These are phyloP conservation scores for Hondaea fermentalgiana DNA, from an alignment of 108 stramenopile species.

Conservation along the genomic window DNA sequence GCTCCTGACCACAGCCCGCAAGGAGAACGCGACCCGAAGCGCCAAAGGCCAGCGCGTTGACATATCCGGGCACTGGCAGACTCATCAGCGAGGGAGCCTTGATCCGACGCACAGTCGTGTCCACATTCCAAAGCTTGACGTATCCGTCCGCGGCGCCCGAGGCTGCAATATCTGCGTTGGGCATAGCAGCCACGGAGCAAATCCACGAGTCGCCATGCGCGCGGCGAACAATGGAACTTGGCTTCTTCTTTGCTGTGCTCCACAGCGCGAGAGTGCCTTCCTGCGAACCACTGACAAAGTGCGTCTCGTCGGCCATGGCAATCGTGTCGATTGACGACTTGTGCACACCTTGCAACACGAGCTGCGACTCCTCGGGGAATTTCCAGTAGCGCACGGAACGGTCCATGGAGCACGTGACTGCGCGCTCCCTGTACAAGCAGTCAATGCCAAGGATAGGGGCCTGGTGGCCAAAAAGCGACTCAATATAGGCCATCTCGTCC, in stretches of 20 bases:
- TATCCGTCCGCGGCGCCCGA: slow-evolving; percentile 6
- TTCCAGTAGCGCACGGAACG: slow-evolving; percentile 92
- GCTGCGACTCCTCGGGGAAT: slow-evolving; percentile 86
- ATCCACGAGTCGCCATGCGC: slow-evolving; percentile 18
- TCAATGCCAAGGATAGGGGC: slow-evolving; percentile 70
- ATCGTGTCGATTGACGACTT: slow-evolving; percentile 60
- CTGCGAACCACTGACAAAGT: slow-evolving; percentile 87
- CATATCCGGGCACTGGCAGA: slow-evolving; percentile 15
- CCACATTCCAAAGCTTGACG: slow-evolving; percentile 14
- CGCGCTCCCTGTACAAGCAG: slow-evolving; percentile 56
- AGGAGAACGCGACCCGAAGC: slow-evolving; percentile 13
- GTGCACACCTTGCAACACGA: slow-evolving; percentile 66
- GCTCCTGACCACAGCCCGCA: slow-evolving; percentile 16
- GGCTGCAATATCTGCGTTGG: background rate
- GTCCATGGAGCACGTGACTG: slow-evolving; percentile 74
- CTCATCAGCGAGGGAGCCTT: background rate
- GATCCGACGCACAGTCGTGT: background rate
- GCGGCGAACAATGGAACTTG: slow-evolving; percentile 43
- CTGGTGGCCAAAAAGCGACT: slow-evolving; percentile 97
- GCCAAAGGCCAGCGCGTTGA: slow-evolving; percentile 19
- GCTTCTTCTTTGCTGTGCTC: slow-evolving; percentile 82
- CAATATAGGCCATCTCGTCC: slow-evolving; percentile 46
- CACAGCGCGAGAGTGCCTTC: slow-evolving; percentile 76
- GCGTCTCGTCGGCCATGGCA: slow-evolving; percentile 68
- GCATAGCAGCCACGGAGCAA: slow-evolving; percentile 1